phyloP scores from a whole-genome alignment of 2,329 filamentous ascomycete species.

The Neofusicoccum ribis region DNA sequence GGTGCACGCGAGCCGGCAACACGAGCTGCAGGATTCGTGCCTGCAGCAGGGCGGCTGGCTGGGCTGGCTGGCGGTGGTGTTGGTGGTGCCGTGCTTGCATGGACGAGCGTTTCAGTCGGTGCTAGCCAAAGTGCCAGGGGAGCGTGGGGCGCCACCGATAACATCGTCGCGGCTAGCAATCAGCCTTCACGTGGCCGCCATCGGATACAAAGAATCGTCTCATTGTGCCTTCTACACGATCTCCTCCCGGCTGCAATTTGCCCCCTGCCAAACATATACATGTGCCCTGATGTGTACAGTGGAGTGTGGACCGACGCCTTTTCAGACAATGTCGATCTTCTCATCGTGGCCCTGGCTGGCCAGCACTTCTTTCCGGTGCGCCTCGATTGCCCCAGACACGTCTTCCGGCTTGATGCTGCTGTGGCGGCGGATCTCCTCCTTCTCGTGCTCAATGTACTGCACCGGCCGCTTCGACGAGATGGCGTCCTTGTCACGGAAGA shows the following conservation, averaged over 20 bases:
- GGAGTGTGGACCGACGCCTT: too few species aligned
- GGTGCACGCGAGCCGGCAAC: background rate
- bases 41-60: background rate
- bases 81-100: background rate
- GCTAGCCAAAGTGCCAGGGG: background rate
- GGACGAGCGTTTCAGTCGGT: background rate
- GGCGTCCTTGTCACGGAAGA: slow-evolving; percentile 51
- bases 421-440: slow-evolving; percentile 30
- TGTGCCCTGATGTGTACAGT: too few species aligned
- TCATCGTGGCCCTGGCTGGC: background rate
- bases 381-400: slow-evolving; percentile 21
- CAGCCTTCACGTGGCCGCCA: background rate
- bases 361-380: background rate
- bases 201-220: too few species aligned
- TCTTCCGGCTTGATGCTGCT: slow-evolving; percentile 19
- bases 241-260: too few species aligned
- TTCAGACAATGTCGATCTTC: slow-evolving; percentile 7
- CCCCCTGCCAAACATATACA: too few species aligned
- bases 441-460: slow-evolving; percentile 52
- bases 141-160: background rate
- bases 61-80: background rate
- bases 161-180: background rate
- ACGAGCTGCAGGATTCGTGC: background rate
- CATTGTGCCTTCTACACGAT: too few species aligned
- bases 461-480: slow-evolving; percentile 47